These are phyloP conservation scores for Purshia tridentata DNA, from an alignment of 306 rosid genomes.

Conservation along the genomic window DNA sequence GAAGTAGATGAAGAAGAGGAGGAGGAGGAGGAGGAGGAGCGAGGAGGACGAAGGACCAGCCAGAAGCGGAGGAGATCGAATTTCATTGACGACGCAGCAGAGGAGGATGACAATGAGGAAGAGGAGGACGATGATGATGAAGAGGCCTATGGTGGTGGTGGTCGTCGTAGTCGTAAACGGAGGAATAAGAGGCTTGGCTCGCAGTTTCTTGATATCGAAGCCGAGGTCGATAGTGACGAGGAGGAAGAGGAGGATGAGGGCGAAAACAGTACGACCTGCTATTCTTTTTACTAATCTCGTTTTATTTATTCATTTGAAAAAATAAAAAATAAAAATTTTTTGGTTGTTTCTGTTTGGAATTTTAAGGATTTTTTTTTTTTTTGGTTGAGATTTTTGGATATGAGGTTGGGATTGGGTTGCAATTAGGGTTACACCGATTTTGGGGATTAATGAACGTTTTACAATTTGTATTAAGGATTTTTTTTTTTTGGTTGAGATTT, in stretches of 20 bases:
- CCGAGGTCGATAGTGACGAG: conserved; percentile 68
- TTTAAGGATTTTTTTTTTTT: too few species aligned
- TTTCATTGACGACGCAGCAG: conserved; percentile 65
- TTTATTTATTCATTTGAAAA: background rate
- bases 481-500: background rate
- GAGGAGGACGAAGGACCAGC: conserved; percentile 37
- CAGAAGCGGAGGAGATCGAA: conserved; percentile 65
- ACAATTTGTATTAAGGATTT: background rate
- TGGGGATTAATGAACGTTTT: background rate
- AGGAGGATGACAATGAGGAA: conserved; percentile 82
- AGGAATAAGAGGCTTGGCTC: conserved; percentile 48
- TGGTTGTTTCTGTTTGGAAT: too few species aligned
- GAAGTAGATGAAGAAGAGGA: conserved; percentile 48
- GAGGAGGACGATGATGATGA: conserved; percentile 60
- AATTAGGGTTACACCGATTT: background rate
- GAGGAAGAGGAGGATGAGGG: conserved; percentile 95
- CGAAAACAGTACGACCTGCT: conserved; percentile 63
- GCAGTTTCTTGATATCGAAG: conserved; percentile 67
- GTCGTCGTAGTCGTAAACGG: conserved; percentile 36
- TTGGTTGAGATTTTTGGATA: background rate
- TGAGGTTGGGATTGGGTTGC: background rate
- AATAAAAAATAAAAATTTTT: too few species aligned
- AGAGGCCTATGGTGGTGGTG: conserved; percentile 16
- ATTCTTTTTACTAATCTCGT: background rate
- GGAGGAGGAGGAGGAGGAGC: conserved; percentile 35